These are phyloP conservation scores for Theileria annulata DNA, from an alignment of 169 alveolate species.

Conservation along the genomic window DNA sequence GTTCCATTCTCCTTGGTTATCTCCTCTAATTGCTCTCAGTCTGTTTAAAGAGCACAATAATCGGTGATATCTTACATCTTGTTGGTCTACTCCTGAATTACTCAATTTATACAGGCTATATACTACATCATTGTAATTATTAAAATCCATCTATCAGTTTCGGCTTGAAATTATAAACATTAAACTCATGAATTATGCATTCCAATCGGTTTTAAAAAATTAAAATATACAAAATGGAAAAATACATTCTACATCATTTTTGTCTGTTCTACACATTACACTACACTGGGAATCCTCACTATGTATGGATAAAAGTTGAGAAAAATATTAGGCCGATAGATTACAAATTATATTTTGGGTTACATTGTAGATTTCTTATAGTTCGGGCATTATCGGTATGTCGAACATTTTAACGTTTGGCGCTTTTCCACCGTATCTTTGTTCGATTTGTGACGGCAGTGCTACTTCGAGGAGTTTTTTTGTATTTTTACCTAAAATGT, in stretches of 20 bases:
- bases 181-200: background rate
- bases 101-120: constrained; percentile 29
- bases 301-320: background rate
- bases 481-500: constrained; percentile 16
- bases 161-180: background rate
- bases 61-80: constrained; percentile 37
- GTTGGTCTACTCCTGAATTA: constrained; percentile 19
- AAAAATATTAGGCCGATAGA: background rate
- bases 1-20: constrained; percentile 8
- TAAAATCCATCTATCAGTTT: constrained; percentile 17
- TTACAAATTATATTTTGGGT: background rate
- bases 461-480: constrained; percentile 55
- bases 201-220: background rate
- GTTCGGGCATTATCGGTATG: constrained; percentile 65
- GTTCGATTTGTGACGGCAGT: constrained; percentile 61
- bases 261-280: background rate
- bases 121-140: constrained; percentile 36
- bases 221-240: background rate
- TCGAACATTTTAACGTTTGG: constrained; percentile 55
- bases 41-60: constrained; percentile 14
- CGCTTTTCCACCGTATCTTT: constrained; percentile 63
- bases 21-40: constrained; percentile 16
- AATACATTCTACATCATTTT: background rate
- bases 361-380: constrained; percentile 9
- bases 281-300: background rate